A percentile compares a stretch with the other conserved stretches of the same genome.
These are phyloP conservation scores for Xylaria sp. DNA, from an alignment of 2,329 filamentous ascomycete genomes.

Conservation along the genomic window DNA sequence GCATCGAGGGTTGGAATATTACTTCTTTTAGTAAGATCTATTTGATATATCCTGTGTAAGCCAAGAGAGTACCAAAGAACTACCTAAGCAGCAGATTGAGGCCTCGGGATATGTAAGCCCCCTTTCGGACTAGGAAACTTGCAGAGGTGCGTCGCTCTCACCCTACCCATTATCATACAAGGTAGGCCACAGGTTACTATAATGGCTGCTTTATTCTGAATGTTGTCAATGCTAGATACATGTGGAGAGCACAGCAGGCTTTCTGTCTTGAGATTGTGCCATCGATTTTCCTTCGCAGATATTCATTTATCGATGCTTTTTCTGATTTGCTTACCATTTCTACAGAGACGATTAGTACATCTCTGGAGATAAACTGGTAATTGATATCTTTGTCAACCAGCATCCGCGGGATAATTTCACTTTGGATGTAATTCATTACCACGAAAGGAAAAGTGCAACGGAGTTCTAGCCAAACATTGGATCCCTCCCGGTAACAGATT, in stretches of 20 bases:
- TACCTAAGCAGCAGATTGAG: neutral
- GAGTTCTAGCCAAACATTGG: neutral
- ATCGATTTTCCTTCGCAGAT: neutral
- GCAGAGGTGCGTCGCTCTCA: constrained; percentile 20
- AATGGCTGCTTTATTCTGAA: neutral
- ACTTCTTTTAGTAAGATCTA: constrained; percentile 28
- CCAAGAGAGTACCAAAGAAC: constrained; percentile 4
- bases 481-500: neutral
- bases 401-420: constrained; percentile 2
- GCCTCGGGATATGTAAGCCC: constrained; percentile 13
- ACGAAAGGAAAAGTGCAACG: neutral
- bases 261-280: neutral
- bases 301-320: neutral
- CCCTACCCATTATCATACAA: constrained; percentile 31
- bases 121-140: neutral
- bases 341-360: neutral
- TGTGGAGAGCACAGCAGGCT: neutral
- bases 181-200: neutral
- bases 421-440: constrained; percentile 2
- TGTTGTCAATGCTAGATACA: neutral
- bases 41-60: constrained; percentile 2
- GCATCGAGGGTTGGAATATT: constrained; percentile 17
- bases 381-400: neutral
- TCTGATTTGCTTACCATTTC: neutral
- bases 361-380: neutral